Evolutionary conservation across 768 basidiomycete species (phyloP), one percentile per base, ranked within the genome.

Genomic region (Paxillus involutus): DNA sequence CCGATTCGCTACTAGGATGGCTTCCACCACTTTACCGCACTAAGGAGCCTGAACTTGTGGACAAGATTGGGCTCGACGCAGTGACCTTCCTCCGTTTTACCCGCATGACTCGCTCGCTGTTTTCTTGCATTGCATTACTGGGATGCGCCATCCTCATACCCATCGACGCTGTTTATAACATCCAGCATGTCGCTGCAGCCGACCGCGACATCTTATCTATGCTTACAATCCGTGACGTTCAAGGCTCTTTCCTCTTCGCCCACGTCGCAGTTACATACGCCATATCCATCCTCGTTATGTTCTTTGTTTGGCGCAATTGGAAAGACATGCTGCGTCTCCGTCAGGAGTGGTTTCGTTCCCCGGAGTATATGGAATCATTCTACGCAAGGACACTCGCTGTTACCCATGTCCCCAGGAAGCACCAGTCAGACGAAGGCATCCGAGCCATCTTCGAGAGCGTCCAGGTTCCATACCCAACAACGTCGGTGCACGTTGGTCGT

Each of bases 301-400:
- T 68, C 62, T 84, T 83, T 63, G 81, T 91, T 45, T 86, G 86
- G 72, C 61, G 76, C 30, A 84, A 96, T 68, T 94, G 91, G 91
- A 77, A 70, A 44, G 74, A 76, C 43, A 91, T 98, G 81, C 75
- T 98, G 48, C 75, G 72, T 41, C 83, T 99, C 1, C 88, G 96
- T 3, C 79, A 82, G 59, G 75, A 79, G 33, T 99, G 93, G 90
- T 98, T 94, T 77, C 85, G 89, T 57, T 91, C 89, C 3, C 87
- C 90, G 8, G 90, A 91, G 64, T 95, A 97, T 71, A 79, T 87
- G 47, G 80, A 88, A 57, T 89, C 89, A 2, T 97, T 98, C 78
- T 94, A 97, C 65, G 92, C 95, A 1, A 84, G 97, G 36, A 98
- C 96, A 0, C 80, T 99, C 49, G 84, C 91, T 68, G 80, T 95